These are phyloP conservation scores for Crithidia brevicula DNA, from an alignment of 208 protist species.

Conservation along the genomic window DNA sequence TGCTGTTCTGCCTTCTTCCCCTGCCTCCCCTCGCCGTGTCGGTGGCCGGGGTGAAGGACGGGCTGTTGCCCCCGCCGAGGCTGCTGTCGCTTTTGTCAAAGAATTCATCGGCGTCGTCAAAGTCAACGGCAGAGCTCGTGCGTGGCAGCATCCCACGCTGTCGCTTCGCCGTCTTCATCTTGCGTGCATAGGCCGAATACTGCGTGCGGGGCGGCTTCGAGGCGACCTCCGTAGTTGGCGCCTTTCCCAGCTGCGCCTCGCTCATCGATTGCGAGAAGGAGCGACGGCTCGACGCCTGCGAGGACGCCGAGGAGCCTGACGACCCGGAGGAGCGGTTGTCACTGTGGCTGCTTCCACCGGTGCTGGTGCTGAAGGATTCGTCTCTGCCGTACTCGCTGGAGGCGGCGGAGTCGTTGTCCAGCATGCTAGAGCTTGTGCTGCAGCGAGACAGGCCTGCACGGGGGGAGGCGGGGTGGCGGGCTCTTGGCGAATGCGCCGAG, in stretches of 20 bases:
- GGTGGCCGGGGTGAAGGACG: not conserved
- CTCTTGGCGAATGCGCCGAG: no score
- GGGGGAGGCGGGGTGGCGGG: no score
- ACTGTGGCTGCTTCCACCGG: not conserved
- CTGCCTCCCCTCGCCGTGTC: not conserved
- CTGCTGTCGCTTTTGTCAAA: conserved; percentile 34
- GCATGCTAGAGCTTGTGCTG: not conserved
- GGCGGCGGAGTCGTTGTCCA: not conserved
- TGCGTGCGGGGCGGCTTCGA: conserved; percentile 15
- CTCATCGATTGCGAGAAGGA: conserved; percentile 6
- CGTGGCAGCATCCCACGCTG: not conserved
- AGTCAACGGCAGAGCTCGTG: conserved; percentile 22
- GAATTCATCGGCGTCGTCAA: conserved; percentile 25
- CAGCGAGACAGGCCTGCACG: no score
- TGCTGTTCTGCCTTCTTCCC: not conserved
- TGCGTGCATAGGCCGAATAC: conserved; percentile 29
- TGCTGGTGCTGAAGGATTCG: no score
- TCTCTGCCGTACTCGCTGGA: conserved; percentile 8
- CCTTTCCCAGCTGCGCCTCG: no score
- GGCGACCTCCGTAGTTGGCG: no score
- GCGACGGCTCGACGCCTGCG: not conserved
- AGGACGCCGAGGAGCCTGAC: not conserved
- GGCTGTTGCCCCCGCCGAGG: conserved; percentile 8
- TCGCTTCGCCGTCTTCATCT: conserved; percentile 16
- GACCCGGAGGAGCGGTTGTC: conserved; percentile 7